These are phyloP conservation scores for Pythium sukuiense DNA, from an alignment of 352 stramenopile species.

Conservation along the genomic window DNA sequence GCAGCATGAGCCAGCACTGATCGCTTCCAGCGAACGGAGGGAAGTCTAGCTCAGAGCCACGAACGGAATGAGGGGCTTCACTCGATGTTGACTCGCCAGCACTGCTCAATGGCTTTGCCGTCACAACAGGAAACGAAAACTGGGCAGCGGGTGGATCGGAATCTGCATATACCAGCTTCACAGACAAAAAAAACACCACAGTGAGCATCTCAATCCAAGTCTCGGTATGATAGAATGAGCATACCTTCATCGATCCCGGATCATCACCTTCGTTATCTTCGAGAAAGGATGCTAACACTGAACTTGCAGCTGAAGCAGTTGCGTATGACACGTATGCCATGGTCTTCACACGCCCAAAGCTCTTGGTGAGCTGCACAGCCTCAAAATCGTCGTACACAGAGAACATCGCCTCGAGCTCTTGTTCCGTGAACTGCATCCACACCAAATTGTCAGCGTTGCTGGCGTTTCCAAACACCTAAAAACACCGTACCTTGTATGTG, in stretches of 20 bases:
- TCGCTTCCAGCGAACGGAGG: neutral
- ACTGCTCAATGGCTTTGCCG: neutral
- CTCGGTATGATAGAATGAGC: neutral
- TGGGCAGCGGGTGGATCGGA: constrained; percentile 2
- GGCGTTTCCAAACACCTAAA: too few relatives aligned
- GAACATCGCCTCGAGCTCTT: constrained; percentile 85
- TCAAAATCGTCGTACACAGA: constrained; percentile 77
- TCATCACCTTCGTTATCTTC: constrained; percentile 33
- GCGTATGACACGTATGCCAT: constrained; percentile 84
- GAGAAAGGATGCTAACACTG: constrained; percentile 23
- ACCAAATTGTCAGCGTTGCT: neutral
- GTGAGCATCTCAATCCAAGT: neutral
- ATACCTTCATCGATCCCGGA: constrained; percentile 19
- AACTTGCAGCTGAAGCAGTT: constrained; percentile 27
- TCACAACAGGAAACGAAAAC: neutral
- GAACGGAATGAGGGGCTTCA: constrained; percentile 2
- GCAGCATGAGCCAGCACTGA: constrained; percentile 62
- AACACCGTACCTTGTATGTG: constrained; percentile 52
- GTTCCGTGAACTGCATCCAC: constrained; percentile 56
- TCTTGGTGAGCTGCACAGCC: constrained; percentile 61
- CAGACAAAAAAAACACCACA: neutral
- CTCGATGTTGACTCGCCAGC: constrained; percentile 27
- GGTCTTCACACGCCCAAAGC: constrained; percentile 79
- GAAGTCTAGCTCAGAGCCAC: constrained; percentile 1
- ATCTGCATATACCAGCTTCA: constrained; percentile 21